Base-by-base conservation (phyloP, 1,139 yeast genomes). In the Suhomyces wounanorum region DNA sequence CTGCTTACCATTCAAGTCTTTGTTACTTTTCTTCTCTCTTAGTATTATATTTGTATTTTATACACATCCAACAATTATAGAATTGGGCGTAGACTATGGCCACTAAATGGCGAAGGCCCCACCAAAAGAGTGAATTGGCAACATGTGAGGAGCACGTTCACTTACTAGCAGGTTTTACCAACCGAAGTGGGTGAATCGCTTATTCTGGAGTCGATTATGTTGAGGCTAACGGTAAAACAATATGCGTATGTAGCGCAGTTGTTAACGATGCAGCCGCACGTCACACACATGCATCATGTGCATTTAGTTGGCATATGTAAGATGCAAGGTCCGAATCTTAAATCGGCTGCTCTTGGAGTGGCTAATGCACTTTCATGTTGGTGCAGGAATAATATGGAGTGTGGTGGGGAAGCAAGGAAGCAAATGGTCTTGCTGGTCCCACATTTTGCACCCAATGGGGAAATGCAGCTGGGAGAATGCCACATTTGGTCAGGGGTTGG, bases 11-110 rank as follows among this genome's bases (percentile, higher is more conserved):
- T 31, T 33, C 23, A 30, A 42, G 44, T 42, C n/a, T 43, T 44
- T 36, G 50, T 43, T 48, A 49, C 52, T 43, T 49, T 49, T 49
- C 52, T 49, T 49, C 52, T 49, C 44, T 46, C 42, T 44, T 39
- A 49, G 52, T 49, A 49, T 49, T 49, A 49, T 49, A 49, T 49
- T 45, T 45, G 40, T 45, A 43, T 41, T 47, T 49, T 43, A 43
- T 42, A 47, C 23, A 42, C 39, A 18, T 26, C 31, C 38, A 26
- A 6, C 39, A 33, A 26, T 18, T 13, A 45, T 30, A 37, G 41
- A 37, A 21, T 4, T 13, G 10, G n/a, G 8, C 17, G 46, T 28
- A 44, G 42, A n/a, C 14, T 18, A 23, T 8, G 38, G n/a, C n/a
- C n/a, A n/a, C n/a, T n/a, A n/a, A 11, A 36, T 11, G 3, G 30